phyloP scores from a whole-genome alignment of 164 flowering plant species.

The Liriodendron chinense region DNA sequence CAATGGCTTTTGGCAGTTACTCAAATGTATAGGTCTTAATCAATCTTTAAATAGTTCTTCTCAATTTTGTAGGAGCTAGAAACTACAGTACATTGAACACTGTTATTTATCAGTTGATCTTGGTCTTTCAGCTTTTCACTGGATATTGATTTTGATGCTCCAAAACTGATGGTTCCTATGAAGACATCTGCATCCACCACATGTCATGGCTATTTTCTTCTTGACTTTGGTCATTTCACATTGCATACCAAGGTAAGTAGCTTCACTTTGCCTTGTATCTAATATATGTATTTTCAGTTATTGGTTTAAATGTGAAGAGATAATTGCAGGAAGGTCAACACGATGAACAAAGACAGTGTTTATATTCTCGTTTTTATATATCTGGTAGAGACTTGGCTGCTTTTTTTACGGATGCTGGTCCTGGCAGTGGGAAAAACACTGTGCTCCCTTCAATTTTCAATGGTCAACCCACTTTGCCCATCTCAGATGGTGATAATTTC shows the following conservation, averaged over 20 bases:
- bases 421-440: constrained; percentile 37
- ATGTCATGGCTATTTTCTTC: constrained; percentile 68
- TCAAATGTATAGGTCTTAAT: neutral
- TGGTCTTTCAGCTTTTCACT: constrained; percentile 70
- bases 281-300: neutral
- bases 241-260: constrained; percentile 67
- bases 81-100: neutral
- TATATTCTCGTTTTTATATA: constrained; percentile 86
- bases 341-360: constrained; percentile 60
- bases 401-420: constrained; percentile 57
- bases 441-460: constrained; percentile 24
- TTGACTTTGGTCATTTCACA: constrained; percentile 98
- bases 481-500: constrained; percentile 34
- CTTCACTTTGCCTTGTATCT: constrained; percentile 1
- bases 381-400: constrained; percentile 97
- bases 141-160: constrained; percentile 97
- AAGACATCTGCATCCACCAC: constrained; percentile 35
- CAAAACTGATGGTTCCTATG: constrained; percentile 90
- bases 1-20: too few species aligned
- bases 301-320: constrained; percentile 1
- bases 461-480: constrained; percentile 27
- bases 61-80: too few species aligned
- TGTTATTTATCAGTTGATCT: neutral
- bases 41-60: neutral
- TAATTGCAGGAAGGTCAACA: constrained; percentile 52